Evolutionary conservation across 2,329 filamentous ascomycete species (phyloP).

Genomic region (Myriosclerotinia duriaeana): DNA sequence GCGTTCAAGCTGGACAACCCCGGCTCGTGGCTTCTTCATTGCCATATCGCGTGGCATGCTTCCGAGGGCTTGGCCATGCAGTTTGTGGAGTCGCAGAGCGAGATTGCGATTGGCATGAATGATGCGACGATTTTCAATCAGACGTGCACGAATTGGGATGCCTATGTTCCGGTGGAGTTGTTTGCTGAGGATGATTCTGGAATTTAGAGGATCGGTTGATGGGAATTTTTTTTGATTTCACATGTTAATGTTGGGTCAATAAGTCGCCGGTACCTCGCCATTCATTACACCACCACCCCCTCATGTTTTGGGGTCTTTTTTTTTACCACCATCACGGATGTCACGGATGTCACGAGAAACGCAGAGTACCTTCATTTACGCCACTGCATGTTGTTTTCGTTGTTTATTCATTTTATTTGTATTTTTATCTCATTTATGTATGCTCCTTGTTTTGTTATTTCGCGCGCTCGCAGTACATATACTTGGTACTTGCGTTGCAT

Average conservation of each 20-base stretch:
- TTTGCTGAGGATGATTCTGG: constrained; percentile 37
- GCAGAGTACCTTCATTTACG: neutral
- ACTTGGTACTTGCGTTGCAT: neutral
- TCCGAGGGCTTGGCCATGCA: constrained; percentile 54
- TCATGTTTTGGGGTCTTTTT: neutral
- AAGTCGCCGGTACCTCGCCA: no score
- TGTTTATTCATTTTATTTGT: neutral
- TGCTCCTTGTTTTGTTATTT: no score
- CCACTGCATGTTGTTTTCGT: neutral
- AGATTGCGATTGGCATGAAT: constrained; percentile 30
- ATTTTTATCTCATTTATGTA: neutral
- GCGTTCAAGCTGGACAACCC: constrained; percentile 41
- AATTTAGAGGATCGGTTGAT: constrained; percentile 26
- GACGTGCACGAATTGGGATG: constrained; percentile 33
- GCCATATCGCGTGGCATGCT: constrained; percentile 52
- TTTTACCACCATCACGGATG: neutral
- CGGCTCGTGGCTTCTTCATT: constrained; percentile 41
- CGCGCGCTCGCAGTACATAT: neutral
- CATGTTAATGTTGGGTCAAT: neutral
- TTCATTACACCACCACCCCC: neutral
- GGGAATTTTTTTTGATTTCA: neutral
- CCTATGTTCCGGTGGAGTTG: constrained; percentile 26
- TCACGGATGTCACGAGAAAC: neutral
- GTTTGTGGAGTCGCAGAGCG: constrained; percentile 46
- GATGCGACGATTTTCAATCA: constrained; percentile 28